phyloP scores from a whole-genome alignment of 768 basidiomycete species.

The Pleurotus eryngii region DNA sequence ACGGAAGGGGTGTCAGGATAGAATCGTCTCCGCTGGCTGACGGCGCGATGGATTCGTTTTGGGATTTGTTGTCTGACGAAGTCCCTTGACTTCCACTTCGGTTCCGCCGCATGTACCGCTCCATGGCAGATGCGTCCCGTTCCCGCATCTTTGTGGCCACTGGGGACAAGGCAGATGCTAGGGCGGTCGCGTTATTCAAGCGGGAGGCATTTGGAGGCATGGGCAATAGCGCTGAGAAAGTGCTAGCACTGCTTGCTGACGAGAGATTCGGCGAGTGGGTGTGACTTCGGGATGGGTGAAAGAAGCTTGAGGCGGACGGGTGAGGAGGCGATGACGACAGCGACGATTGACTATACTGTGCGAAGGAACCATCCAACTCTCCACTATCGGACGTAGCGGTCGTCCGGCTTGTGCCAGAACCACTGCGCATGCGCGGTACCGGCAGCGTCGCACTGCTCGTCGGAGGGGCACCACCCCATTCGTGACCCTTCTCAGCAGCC shows the following conservation, averaged over 20 bases:
- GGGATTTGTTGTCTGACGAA: constrained; percentile 67
- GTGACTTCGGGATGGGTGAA: constrained; percentile 25
- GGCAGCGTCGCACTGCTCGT: constrained; percentile 11
- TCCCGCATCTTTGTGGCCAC: constrained; percentile 79
- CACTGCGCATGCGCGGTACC: constrained; percentile 66
- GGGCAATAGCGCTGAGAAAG: constrained; percentile 22
- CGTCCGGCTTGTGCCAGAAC: constrained; percentile 77
- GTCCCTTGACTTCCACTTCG: constrained; percentile 78
- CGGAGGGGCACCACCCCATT: constrained; percentile 50
- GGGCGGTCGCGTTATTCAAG: constrained; percentile 26
- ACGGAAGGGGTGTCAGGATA: constrained; percentile 26
- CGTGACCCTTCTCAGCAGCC: constrained; percentile 63
- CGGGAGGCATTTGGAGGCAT: constrained; percentile 33
- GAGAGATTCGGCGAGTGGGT: constrained; percentile 26
- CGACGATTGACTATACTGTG: constrained; percentile 48
- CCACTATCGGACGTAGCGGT: constrained; percentile 75
- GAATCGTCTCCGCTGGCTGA: not conserved
- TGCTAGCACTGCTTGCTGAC: constrained; percentile 27
- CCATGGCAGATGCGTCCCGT: constrained; percentile 83
- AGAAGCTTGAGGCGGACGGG: constrained; percentile 41
- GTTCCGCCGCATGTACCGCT: constrained; percentile 79
- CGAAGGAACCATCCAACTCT: constrained; percentile 48
- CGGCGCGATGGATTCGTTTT: constrained; percentile 39
- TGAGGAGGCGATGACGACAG: constrained; percentile 64
- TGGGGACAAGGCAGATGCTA: constrained; percentile 61